Base-by-base conservation (phyloP, 441 rosid species). In the Eruca vesicaria region DNA sequence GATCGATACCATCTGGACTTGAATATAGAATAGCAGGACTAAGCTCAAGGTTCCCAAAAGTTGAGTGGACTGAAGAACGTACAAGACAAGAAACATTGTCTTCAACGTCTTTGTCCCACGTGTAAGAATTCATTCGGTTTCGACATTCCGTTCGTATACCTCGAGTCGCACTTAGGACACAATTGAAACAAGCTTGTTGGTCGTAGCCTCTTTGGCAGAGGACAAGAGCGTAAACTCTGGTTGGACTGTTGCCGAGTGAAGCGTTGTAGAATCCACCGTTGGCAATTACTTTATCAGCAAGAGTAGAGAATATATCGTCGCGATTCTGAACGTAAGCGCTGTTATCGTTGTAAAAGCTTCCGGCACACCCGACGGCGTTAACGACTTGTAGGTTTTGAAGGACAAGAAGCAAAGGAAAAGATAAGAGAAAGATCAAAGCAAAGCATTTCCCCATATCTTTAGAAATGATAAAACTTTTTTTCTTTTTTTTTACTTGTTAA, bases 261-360 rank as follows among this genome's bases (percentile, higher is more conserved):
- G 50, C 7, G 18, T 14, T 43, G 18, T 43, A 43, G 50, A 43
- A 43, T 43, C 50, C 50, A 14, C 50, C 18, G 18, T 43, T 43
- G 50, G 32, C 1, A 1, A 65, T n/a, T 4, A 73, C 71, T 9
- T 73, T 20, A 9, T 9, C 5, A 41, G 77, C 9, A 55, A 73
- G 71, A 19, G 15, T 73, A 29, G 66, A 29, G 65, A 65, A 73
- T 53, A 72, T 29, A 1, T 18, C 14, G 43, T 2, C 19, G 9
- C 78, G 78, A 15, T 74, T 74, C 12, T 66, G 29, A 59, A 1
- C 31, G 20, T 32, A 74, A 52, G 20, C 66, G 20, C 61, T 60
- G 23, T 32, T 32, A 2, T 3, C 29, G 61, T 33, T 33, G 15
- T 66, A 9, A 12, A 26, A 41, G 31, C 62, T 59, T 58, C 72